Evolutionary conservation across 2,329 filamentous ascomycete genomes (phyloP).

Genomic region (Cercospora sp.): DNA sequence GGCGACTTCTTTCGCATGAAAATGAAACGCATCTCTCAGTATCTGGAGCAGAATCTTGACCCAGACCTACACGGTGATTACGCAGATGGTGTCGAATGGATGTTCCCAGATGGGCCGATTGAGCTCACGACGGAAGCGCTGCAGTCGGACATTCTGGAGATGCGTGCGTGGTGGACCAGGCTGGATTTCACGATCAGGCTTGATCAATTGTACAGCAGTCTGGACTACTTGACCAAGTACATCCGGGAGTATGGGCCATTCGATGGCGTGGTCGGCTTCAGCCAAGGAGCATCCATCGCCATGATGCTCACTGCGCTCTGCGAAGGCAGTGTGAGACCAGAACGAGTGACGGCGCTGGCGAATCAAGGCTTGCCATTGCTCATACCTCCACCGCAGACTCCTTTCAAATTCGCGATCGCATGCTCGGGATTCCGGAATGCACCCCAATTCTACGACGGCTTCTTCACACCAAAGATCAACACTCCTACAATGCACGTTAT

Average conservation of each 20-base stretch:
- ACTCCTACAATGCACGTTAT: slow-evolving; percentile 23
- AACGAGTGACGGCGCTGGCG: slow-evolving; percentile 18
- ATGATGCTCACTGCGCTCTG: slow-evolving; percentile 33
- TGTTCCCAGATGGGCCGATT: slow-evolving; percentile 23
- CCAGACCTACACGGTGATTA: slow-evolving; percentile 16
- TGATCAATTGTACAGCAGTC: slow-evolving; percentile 23
- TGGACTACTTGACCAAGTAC: slow-evolving; percentile 24
- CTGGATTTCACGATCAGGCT: slow-evolving; percentile 23
- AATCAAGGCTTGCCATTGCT: slow-evolving; percentile 19
- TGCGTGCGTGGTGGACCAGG: slow-evolving; percentile 23
- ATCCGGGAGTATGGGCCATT: slow-evolving; percentile 23
- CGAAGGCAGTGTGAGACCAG: slow-evolving; percentile 21
- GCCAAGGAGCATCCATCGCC: slow-evolving; percentile 24
- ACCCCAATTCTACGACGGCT: slow-evolving; percentile 24
- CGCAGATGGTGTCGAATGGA: slow-evolving; percentile 22
- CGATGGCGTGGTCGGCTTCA: slow-evolving; percentile 26
- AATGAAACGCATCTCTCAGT: slow-evolving; percentile 17
- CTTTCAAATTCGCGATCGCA: slow-evolving; percentile 27
- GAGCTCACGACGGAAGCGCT: slow-evolving; percentile 19
- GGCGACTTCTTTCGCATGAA: slow-evolving; percentile 27
- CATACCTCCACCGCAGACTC: slow-evolving; percentile 25
- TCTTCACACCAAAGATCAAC: slow-evolving; percentile 24
- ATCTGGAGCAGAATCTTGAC: slow-evolving; percentile 17
- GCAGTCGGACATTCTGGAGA: slow-evolving; percentile 21
- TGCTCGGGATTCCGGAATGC: slow-evolving; percentile 25